Evolutionary conservation across 2,329 filamentous ascomycete species (phyloP), one percentile per base, ranked within the genome.

Genomic region (Aspergillus awamori): DNA sequence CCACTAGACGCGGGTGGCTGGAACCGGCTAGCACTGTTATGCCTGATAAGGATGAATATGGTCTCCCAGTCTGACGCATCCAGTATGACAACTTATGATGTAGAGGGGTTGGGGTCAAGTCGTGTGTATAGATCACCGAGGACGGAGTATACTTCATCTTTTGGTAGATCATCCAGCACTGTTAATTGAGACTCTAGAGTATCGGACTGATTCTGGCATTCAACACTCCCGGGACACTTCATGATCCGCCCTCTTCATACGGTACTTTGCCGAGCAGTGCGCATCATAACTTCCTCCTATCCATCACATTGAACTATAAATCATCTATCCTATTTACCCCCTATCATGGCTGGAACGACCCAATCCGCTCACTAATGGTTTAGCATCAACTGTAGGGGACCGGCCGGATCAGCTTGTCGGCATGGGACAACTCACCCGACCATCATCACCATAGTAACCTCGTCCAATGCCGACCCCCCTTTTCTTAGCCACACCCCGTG

Each of bases 1-100:
- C 60, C 60, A 62, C 56, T 58, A 47, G 54, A 45, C 48, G 28
- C 57, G 52, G 56, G 52, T 60, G 38, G 57, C 53, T 45, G 54
- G 54, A 51, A 51, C 47, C 15, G 47, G 47, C 47, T 51, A 51
- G 47, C 47, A 15, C 26, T 17, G 8, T 33, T 28, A 13, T 57
- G 54, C 28, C 54, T 49, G 54, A 57, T 57, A 57, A 54, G 38
- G 17, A 41, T 38, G 52, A 28, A 56, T 41, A 28, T 17, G 53
- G 26, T 20, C 24, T 28, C 11, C 54, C 43, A 43, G 45, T 57
- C 36, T 48, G 38, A 56, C 22, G 47, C 47, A 51, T 51, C 47
- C 47, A 51, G 15, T 30, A 51, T 51, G 47, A 51, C 47, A 51
- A 51, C 26, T 7, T n/a, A 51, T 33, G 47, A 51, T 51, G 24